These are phyloP conservation scores for Globisporangium sylvaticum DNA, from an alignment of 352 stramenopile genomes.

Conservation along the genomic window DNA sequence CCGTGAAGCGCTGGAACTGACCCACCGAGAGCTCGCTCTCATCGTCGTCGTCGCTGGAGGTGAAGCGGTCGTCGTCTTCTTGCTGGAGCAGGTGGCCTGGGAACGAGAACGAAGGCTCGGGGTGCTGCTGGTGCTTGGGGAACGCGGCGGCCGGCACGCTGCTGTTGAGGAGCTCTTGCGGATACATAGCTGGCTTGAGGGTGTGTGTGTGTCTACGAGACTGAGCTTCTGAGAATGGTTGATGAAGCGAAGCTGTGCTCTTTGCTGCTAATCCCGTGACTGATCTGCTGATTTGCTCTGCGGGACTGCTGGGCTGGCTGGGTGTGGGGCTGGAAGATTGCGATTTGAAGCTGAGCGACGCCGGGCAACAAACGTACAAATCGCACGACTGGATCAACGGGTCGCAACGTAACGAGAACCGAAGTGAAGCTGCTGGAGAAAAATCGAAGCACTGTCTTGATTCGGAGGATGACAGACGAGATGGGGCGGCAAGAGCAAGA, in stretches of 20 bases:
- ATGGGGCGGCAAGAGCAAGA: background rate
- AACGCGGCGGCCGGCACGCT: background rate
- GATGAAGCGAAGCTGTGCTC: background rate
- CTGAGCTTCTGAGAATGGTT: background rate
- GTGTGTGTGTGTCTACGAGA: background rate
- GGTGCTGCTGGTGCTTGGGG: background rate
- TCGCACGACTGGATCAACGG: background rate
- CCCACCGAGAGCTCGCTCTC: background rate
- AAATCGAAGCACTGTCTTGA: background rate
- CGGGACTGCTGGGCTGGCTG: background rate
- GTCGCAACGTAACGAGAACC: background rate
- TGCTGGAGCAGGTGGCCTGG: background rate
- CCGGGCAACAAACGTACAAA: background rate
- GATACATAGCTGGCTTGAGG: background rate
- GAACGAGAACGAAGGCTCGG: background rate
- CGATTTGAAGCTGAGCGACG: background rate
- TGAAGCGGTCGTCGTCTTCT: background rate
- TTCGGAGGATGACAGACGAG: background rate
- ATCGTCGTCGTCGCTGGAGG: background rate
- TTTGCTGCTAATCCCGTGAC: background rate
- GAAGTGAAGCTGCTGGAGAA: background rate
- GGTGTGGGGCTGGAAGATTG: background rate
- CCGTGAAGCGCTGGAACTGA: constrained; percentile 8
- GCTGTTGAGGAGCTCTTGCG: background rate
- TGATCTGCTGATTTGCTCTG: background rate